Evolutionary conservation across 2,329 filamentous ascomycete species (phyloP).

Genomic region (Exophiala aquamarina): DNA sequence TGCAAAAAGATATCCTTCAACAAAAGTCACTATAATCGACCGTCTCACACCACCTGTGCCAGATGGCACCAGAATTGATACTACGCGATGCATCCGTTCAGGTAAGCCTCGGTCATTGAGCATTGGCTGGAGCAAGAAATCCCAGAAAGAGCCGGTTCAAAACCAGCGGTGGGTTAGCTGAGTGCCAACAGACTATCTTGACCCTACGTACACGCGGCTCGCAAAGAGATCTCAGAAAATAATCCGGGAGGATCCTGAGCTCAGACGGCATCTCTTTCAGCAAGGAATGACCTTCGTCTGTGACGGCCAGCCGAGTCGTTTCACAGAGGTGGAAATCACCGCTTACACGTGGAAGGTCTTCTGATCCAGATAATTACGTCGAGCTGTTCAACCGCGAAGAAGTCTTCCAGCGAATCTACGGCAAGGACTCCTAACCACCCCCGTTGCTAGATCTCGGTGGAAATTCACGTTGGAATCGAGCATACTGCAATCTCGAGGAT

Average conservation of each 20-base stretch:
- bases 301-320: slow-evolving; percentile 23
- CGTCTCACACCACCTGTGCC: slow-evolving; percentile 35
- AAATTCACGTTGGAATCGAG: slow-evolving; percentile 24
- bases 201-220: slow-evolving; percentile 28
- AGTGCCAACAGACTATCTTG: slow-evolving; percentile 26
- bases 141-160: too few species aligned
- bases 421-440: slow-evolving; percentile 12
- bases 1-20: slow-evolving; percentile 29
- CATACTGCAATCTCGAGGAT: slow-evolving; percentile 28
- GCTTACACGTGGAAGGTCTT: slow-evolving; percentile 1
- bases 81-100: slow-evolving; percentile 40
- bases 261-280: slow-evolving; percentile 24
- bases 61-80: slow-evolving; percentile 42
- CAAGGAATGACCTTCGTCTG: slow-evolving; percentile 30
- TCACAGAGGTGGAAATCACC: slow-evolving; percentile 20
- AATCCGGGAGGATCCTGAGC: slow-evolving; percentile 25
- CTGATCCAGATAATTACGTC: slow-evolving; percentile 9
- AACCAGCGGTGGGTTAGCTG: too few species aligned
- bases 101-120: slow-evolving; percentile 15
- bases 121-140: too few species aligned
- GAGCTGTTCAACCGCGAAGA: slow-evolving; percentile 16
- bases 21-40: slow-evolving; percentile 33
- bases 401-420: slow-evolving; percentile 29
- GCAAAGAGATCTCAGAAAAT: slow-evolving; percentile 25
- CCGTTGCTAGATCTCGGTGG: slow-evolving; percentile 5